Conservation (phyloP, 2,329 filamentous ascomycete species). For the Cytospora leucostoma region DNA sequence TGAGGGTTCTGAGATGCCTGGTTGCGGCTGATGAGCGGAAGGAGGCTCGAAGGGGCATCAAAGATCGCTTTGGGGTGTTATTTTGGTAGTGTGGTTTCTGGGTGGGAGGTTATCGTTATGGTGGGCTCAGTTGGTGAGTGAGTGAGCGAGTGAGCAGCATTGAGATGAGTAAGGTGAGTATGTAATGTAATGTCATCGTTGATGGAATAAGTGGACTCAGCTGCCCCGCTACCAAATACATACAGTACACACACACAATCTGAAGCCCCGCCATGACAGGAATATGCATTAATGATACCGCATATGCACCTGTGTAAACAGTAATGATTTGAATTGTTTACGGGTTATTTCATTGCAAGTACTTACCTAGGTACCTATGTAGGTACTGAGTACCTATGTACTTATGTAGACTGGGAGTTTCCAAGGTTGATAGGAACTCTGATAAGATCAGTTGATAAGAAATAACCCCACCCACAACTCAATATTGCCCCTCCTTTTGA, state of each 20-base stretch:
- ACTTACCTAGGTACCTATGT: no score
- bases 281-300: background rate
- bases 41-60: slow-evolving; percentile 5
- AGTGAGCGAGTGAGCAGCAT: background rate
- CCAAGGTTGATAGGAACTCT: no score
- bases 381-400: no score
- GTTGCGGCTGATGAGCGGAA: slow-evolving; percentile 8
- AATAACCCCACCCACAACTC: no score
- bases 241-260: background rate
- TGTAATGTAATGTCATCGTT: background rate
- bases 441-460: no score
- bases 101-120: background rate
- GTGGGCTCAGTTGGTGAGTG: background rate
- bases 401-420: no score
- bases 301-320: background rate
- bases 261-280: slow-evolving; percentile 7
- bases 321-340: no score
- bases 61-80: background rate
- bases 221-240: no score
- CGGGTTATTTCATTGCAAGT: no score
- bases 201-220: background rate
- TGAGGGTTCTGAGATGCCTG: slow-evolving; percentile 18
- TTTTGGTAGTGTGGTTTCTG: no score
- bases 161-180: background rate
- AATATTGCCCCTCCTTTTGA: background rate